Evolutionary conservation across 345 rosid genomes (phyloP).

Genomic region (Stellera chamaejasme): DNA sequence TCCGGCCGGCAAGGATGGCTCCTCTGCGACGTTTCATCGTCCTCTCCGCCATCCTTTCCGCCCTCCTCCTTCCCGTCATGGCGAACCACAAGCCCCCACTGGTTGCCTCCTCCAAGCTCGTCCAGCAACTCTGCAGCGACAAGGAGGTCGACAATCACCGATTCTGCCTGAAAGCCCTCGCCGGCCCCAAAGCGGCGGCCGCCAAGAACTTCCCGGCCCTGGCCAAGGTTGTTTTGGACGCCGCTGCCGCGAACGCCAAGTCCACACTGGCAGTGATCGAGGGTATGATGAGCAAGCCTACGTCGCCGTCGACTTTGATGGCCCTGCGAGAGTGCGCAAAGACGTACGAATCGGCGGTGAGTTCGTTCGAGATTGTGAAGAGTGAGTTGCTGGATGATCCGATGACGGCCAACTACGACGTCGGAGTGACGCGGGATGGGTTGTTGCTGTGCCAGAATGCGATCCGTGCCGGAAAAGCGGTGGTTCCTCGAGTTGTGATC

Average conservation of each 20-base stretch:
- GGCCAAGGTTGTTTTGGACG: neutral
- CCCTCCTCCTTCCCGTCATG: neutral
- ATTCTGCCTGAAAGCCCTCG: slow-evolving; percentile 1
- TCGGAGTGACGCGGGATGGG: neutral
- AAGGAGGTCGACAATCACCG: neutral
- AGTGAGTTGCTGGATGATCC: neutral
- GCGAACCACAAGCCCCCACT: neutral
- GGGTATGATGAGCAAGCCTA: neutral
- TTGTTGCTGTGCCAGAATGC: neutral
- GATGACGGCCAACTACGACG: neutral
- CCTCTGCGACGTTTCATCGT: slow-evolving; percentile 1
- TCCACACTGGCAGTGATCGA: neutral
- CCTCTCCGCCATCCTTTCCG: neutral
- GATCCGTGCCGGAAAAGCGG: neutral
- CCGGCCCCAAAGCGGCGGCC: neutral
- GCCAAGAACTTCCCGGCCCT: neutral
- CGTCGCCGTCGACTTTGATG: neutral
- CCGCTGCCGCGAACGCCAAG: neutral
- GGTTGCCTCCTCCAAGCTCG: neutral
- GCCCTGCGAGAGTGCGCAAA: neutral
- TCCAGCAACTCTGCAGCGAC: neutral
- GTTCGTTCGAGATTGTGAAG: neutral
- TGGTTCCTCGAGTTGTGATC: neutral
- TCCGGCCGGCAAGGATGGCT: neutral
- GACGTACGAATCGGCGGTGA: neutral